A percentile compares a stretch with the other conserved stretches of the same genome.
Conservation (phyloP, 805 yeast species). For the Yarrowia phangngaensis region DNA sequence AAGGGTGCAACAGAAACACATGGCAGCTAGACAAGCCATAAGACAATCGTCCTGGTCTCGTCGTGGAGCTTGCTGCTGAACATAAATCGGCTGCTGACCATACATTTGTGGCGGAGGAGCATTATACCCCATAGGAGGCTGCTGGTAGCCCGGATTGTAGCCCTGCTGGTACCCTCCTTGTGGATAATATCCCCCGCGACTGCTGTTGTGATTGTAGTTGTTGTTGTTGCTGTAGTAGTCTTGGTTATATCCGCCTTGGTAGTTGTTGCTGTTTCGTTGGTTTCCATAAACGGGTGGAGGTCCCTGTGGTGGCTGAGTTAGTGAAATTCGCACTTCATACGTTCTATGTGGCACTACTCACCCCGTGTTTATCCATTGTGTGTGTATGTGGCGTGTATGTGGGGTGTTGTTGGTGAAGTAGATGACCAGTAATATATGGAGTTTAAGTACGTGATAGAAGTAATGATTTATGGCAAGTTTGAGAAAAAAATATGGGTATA, state of each 20-base stretch:
- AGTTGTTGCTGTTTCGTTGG: conserved; percentile 1
- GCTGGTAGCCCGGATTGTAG: conserved; percentile 26
- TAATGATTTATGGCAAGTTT: too few species aligned
- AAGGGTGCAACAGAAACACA: conserved; percentile 34
- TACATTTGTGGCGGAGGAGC: conserved; percentile 28
- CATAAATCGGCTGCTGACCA: conserved; percentile 29
- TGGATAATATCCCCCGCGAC: conserved; percentile 28
- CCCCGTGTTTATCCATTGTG: conserved; percentile 16
- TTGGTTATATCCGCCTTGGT: neutral
- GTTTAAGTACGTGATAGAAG: too few species aligned
- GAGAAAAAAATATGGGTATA: too few species aligned
- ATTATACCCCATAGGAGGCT: conserved; percentile 25
- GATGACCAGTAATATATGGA: conserved; percentile 1
- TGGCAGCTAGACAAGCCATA: conserved; percentile 32
- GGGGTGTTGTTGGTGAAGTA: conserved; percentile 2
- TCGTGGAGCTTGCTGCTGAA: conserved; percentile 29
- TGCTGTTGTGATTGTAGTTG: conserved; percentile 27
- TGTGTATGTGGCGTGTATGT: conserved; percentile 17
- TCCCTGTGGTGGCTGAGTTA: conserved; percentile 24
- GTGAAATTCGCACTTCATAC: too few species aligned
- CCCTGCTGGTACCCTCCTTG: conserved; percentile 28
- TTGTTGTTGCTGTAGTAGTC: conserved; percentile 2
- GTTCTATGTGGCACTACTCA: neutral
- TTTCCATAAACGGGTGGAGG: conserved; percentile 25
- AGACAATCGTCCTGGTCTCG: conserved; percentile 28